Percentiles rank a stretch among this genome's conserved stretches.
phyloP scores from a whole-genome alignment of 352 stramenopile genomes.

The Phytophthora sojae region DNA sequence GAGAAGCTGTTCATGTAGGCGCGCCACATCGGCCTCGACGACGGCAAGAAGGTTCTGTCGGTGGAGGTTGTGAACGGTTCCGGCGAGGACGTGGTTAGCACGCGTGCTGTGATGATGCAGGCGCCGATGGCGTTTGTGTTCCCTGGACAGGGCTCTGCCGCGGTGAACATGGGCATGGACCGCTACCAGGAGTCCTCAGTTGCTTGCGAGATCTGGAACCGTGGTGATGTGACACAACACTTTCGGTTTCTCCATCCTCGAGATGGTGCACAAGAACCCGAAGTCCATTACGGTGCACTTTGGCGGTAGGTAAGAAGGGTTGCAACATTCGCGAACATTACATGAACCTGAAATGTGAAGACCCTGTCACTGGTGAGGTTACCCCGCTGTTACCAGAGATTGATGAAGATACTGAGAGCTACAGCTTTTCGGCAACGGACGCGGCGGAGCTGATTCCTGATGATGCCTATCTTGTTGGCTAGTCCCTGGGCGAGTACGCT shows the following conservation, averaged over 20 bases:
- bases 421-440: slow-evolving; percentile 82
- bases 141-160: slow-evolving; percentile 88
- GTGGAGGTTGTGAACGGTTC: slow-evolving; percentile 80
- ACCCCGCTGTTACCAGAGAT: slow-evolving; percentile 84
- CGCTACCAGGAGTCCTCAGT: no score
- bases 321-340: slow-evolving; percentile 88
- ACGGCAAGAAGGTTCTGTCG: slow-evolving; percentile 72
- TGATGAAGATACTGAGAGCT: no score
- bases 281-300: no score
- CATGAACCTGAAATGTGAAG: slow-evolving; percentile 79
- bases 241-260: no score
- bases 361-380: slow-evolving; percentile 59
- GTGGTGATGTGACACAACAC: no score
- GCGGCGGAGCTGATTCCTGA: slow-evolving; percentile 64
- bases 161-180: no score
- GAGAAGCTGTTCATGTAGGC: slow-evolving; percentile 85
- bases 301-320: slow-evolving; percentile 84
- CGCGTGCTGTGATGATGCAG: slow-evolving; percentile 72
- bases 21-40: slow-evolving; percentile 68
- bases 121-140: no score
- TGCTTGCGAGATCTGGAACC: no score
- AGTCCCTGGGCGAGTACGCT: slow-evolving; percentile 89
- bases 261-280: no score
- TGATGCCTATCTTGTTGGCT: slow-evolving; percentile 72
- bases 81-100: slow-evolving; percentile 80